Base-by-base conservation (phyloP, 2,329 filamentous ascomycete genomes). In the Aspergillus novofumigatus region DNA sequence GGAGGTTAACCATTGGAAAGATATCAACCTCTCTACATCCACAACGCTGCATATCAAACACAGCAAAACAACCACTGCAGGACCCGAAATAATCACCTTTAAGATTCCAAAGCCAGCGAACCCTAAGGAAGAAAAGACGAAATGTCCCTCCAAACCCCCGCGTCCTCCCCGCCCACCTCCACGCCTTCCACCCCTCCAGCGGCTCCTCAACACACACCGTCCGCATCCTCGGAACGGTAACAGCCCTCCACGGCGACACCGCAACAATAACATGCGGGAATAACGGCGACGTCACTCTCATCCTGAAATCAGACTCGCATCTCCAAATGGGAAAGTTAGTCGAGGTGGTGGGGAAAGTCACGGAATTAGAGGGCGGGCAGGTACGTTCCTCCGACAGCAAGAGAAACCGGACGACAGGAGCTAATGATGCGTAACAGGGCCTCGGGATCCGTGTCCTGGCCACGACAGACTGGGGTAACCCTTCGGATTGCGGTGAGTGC, bases 221-320 rank as follows among this genome's bases (percentile, higher is more conserved):
- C 61, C 92, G 92, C 66, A 81, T 97, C 55, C 82, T 96, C 4
- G 94, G 94, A 67, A 92, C 89, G 67, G 92, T 97, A 49, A 83
- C 85, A 3, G 87, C 94, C 67, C 81, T 97, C 25, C 87, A 87
- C 52, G 92, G 92, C 64, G 90, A 94, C 53, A 83, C 84, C 52
- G 93, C 92, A 0, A 85, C 86, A 5, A 83, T 97, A 29, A 91
- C 96, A 56, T 88, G 91, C 5, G 88, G 80, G 2, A 66, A 62
- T 26, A 70, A 86, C 26, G 93, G 93, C 0, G 83, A 86, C 23
- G 84, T 97, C 26, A 90, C 86, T 0, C 80, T 91, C 1, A 78
- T 88, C 20, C 73, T 97, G 63, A 92, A 90, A 70, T 81, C 87
- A 28, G 72, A 76, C 60, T 74, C 72, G 51, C 76, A 76, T 62